Base-by-base conservation (phyloP, 192 early-diverging fungal species). In the Bifiguratus adelaidae region DNA sequence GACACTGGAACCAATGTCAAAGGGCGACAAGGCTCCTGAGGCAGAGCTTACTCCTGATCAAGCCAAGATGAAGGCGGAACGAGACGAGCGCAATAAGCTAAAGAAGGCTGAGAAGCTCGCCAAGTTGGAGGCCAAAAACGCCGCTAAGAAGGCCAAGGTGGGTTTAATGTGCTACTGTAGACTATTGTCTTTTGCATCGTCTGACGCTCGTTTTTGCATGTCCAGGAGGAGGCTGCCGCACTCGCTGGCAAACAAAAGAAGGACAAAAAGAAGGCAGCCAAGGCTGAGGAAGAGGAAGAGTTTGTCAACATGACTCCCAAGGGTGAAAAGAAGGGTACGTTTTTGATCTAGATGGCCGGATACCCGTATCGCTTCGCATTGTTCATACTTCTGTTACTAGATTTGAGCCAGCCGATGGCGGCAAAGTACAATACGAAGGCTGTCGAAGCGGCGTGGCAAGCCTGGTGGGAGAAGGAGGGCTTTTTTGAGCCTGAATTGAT, bases 371-470 rank as follows among this genome's bases (percentile, higher is more conserved):
- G n/a, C n/a, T 50, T n/a, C 3, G 7, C 8, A 33, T 23, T 2
- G 16, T 35, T 13, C 48, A 21, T 7, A 13, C 13, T 50, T 37
- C 24, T 20, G 54, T 9, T 47, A 35, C 52, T 64, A 85, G 86
- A 88, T 50, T 72, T 87, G 61, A 66, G 67, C 36, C 70, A 73
- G 44, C 72, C 74, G 15, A 86, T 95, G 74, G 83, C 91, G 4
- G 65, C 67, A 25, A 66, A 77, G 43, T 99, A 96, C 64, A 82
- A 93, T 48, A 91, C 93, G 8, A 72, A 52, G 34, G 88, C 82
- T 23, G 96, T 99, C 21, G 96, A 99, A 61, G 65, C 88, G 19
- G 81, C 89, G 19, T 99, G 93, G 96, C 93, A 97, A 61, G 78
- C 72, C 22, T 99, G 93, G 91, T 97, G 96, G 94, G 89, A 91